phyloP scores from a whole-genome alignment of 2,329 filamentous ascomycete species.

The Colletotrichum lini region DNA sequence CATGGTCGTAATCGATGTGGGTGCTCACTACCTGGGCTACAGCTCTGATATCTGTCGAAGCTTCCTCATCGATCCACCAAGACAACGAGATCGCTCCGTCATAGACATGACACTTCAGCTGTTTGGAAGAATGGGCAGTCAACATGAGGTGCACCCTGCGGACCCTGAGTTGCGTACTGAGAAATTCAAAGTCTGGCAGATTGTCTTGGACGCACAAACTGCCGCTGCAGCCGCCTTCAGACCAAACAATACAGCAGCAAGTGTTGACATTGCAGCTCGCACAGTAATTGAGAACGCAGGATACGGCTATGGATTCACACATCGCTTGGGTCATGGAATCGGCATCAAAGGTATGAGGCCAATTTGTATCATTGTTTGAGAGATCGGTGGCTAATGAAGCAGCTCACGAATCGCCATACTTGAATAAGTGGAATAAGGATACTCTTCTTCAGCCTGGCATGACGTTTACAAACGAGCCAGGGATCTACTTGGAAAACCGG shows the following conservation, averaged over 20 bases:
- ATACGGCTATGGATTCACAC: slow-evolving; percentile 72
- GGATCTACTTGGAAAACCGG: slow-evolving; percentile 71
- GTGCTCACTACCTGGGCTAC: slow-evolving; percentile 73
- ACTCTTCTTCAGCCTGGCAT: slow-evolving; percentile 67
- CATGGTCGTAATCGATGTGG: slow-evolving; percentile 75
- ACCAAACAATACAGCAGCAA: slow-evolving; percentile 68
- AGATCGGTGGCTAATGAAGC: background rate
- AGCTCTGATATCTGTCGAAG: slow-evolving; percentile 75
- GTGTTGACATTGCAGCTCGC: slow-evolving; percentile 73
- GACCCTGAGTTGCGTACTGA: slow-evolving; percentile 54
- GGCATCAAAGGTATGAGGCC: slow-evolving; percentile 65
- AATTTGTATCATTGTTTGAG: background rate
- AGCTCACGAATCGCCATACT: slow-evolving; percentile 74
- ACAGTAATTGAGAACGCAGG: slow-evolving; percentile 70
- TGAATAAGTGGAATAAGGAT: slow-evolving; percentile 72
- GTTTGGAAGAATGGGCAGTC: background rate
- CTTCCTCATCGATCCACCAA: slow-evolving; percentile 65
- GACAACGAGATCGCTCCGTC: background rate
- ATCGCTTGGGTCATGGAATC: slow-evolving; percentile 75
- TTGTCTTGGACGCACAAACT: slow-evolving; percentile 74
- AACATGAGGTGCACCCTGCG: background rate
- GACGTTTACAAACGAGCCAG: slow-evolving; percentile 75
- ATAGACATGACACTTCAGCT: background rate
- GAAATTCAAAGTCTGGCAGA: slow-evolving; percentile 71
- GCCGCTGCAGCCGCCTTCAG: slow-evolving; percentile 66